Conservation (phyloP, 2,329 filamentous ascomycete genomes). For the Scedosporium boydii region DNA sequence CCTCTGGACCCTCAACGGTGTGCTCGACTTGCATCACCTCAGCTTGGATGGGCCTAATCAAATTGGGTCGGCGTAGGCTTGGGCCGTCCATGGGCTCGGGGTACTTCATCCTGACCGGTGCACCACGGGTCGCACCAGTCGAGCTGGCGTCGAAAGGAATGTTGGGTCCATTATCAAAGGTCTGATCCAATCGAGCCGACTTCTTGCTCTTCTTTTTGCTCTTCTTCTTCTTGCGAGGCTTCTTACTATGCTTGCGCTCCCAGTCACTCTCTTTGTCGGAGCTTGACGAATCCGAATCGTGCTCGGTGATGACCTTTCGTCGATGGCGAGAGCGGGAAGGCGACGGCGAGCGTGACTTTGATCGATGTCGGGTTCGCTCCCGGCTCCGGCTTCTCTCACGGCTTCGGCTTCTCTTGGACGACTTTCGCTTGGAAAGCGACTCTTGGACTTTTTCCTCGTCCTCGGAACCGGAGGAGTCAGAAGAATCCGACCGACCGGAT, state of each 20-base stretch:
- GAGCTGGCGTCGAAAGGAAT: neutral
- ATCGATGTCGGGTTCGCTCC: neutral
- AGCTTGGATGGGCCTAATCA: slow-evolving; percentile 36
- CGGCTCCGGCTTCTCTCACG: neutral
- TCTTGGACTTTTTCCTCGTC: no score
- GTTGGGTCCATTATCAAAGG: neutral
- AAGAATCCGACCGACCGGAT: no score
- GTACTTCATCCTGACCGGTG: slow-evolving; percentile 17
- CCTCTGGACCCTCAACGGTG: slow-evolving; percentile 38
- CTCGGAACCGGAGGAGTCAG: no score
- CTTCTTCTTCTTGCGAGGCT: slow-evolving; percentile 7
- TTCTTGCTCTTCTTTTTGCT: slow-evolving; percentile 8
- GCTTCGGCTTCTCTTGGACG: neutral
- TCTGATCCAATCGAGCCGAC: neutral
- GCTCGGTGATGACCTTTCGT: slow-evolving; percentile 6
- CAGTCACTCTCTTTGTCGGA: slow-evolving; percentile 14
- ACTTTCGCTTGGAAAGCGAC: no score
- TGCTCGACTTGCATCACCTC: slow-evolving; percentile 47
- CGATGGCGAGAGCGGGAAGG: slow-evolving; percentile 7
- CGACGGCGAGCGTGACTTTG: neutral
- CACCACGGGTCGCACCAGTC: slow-evolving; percentile 10
- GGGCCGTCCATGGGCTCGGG: slow-evolving; percentile 15
- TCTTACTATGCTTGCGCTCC: slow-evolving; percentile 10
- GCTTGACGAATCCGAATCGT: slow-evolving; percentile 16
- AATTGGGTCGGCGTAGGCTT: slow-evolving; percentile 28